Base-by-base conservation (phyloP, 2,329 filamentous ascomycete genomes). In the Alternaria ethzedia region DNA sequence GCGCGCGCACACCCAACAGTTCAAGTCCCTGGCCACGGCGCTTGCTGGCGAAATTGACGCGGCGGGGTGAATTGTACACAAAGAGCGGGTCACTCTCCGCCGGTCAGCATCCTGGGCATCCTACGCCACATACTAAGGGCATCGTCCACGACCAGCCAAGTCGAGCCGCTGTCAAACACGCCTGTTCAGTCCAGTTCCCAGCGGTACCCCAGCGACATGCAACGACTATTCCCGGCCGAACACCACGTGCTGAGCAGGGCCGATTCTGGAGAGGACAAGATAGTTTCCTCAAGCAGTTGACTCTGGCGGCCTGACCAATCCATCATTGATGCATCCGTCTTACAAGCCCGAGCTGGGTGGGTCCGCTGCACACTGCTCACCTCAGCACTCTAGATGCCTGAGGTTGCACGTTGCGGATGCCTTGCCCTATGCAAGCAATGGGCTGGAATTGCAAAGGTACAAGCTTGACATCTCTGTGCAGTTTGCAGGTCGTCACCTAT, bases 11-110 rank as follows among this genome's bases (percentile, higher is more conserved):
- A 32, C 26, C 45, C 41, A 41, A 25, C n/a, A 10, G 30, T 32
- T 57, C 21, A 41, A 30, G 21, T 45, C 46, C 47, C 49, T 41
- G 57, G 17, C 36, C 57, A 47, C 36, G 36, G 52, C 59, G 57
- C 54, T 64, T 54, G 49, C 50, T n/a, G 52, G 55, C 51, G 36
- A 57, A 41, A 44, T 54, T 55, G 41, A 49, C 51, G 63, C 57
- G 46, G 63, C 63, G 66, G 66, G 66, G 64, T 69, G 57, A 58
- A 54, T 52, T 52, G 30, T 49, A 59, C 56, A 54, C 54, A 55
- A 21, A 21, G 54, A 56, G 50, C 59, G 64, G 59, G 64, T 57
- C 64, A 62, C 63, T 28, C 43, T 57, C 56, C 43, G 51, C 65
- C 65, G 57, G 63, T 61, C 59, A 65, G 49, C 54, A 63, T 26